Evolutionary conservation across 2,329 filamentous ascomycete genomes (phyloP).

Genomic region (Blumeriella jaapii): DNA sequence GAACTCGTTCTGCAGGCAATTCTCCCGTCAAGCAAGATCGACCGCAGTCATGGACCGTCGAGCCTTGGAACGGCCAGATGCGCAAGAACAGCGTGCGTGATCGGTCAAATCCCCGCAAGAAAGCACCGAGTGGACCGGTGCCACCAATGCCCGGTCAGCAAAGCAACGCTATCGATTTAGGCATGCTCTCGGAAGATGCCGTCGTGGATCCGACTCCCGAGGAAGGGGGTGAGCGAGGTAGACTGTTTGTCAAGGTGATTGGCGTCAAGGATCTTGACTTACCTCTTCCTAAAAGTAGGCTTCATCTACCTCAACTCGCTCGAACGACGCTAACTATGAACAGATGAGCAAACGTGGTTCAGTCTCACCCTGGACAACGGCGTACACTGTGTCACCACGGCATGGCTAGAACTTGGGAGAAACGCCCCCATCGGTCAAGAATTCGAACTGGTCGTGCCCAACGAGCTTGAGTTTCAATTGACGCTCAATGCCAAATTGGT

Average conservation of each 20-base stretch:
- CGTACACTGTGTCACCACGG: conserved; percentile 92
- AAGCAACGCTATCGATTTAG: conserved; percentile 56
- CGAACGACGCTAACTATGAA: conserved; percentile 19
- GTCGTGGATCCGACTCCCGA: conserved; percentile 46
- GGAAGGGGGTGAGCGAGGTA: conserved; percentile 76
- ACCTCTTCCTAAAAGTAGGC: conserved; percentile 77
- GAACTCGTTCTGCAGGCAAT: conserved; percentile 49
- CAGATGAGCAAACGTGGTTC: conserved; percentile 86
- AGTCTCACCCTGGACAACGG: conserved; percentile 97
- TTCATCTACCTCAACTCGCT: not conserved
- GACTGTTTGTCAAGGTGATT: conserved; percentile 97
- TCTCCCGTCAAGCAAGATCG: conserved; percentile 66
- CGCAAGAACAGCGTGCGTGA: conserved; percentile 57
- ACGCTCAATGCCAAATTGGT: conserved; percentile 93
- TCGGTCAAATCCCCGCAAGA: conserved; percentile 35
- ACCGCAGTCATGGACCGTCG: conserved; percentile 88
- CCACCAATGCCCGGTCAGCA: conserved; percentile 82
- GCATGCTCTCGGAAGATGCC: conserved; percentile 49
- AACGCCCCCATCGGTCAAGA: conserved; percentile 94
- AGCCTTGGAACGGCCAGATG: conserved; percentile 84
- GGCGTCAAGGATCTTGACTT: conserved; percentile 92
- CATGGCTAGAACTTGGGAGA: conserved; percentile 84
- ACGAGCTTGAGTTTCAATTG: conserved; percentile 97
- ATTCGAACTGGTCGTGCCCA: conserved; percentile 92
- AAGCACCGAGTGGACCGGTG: conserved; percentile 40